Evolutionary conservation across 768 basidiomycete genomes (phyloP).

Genomic region (Dioszegia hungarica): DNA sequence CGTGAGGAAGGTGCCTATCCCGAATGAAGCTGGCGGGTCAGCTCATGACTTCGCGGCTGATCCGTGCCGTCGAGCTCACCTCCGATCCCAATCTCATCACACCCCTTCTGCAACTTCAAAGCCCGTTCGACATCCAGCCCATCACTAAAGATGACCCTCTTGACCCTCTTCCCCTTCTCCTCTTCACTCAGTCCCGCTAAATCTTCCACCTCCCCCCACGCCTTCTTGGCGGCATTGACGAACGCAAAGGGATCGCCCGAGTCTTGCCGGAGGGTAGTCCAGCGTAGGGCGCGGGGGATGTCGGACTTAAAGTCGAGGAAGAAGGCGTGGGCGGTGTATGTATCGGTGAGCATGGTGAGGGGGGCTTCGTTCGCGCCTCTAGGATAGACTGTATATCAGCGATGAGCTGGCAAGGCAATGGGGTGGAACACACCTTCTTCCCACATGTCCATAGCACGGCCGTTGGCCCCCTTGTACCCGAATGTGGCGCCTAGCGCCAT

Average conservation of each 20-base stretch:
- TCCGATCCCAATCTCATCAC: conserved; percentile 66
- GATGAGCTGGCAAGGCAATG: conserved; percentile 1
- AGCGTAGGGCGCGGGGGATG: conserved; percentile 61
- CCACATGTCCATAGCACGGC: conserved; percentile 75
- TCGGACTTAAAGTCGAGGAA: conserved; percentile 58
- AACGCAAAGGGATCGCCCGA: conserved; percentile 86
- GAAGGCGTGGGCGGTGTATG: conserved; percentile 82
- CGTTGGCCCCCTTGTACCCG: conserved; percentile 75
- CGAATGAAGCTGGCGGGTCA: conserved; percentile 66
- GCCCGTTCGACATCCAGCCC: conserved; percentile 67
- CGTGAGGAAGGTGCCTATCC: conserved; percentile 87
- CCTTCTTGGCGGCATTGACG: conserved; percentile 64
- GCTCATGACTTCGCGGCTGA: conserved; percentile 40
- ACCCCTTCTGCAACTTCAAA: conserved; percentile 64
- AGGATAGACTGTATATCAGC: conserved; percentile 46
- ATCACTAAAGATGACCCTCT: conserved; percentile 80
- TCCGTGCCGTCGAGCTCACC: conserved; percentile 50
- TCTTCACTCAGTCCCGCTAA: conserved; percentile 17
- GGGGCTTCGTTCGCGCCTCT: conserved; percentile 39
- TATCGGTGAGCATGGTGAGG: conserved; percentile 85
- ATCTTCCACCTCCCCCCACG: conserved; percentile 60
- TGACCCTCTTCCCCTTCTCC: conserved; percentile 51
- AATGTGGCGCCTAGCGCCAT: conserved; percentile 66
- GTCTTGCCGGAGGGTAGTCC: conserved; percentile 86
- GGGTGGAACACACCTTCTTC: conserved; percentile 58